A percentile compares a stretch with the other conserved stretches of the same genome.
phyloP scores from a whole-genome alignment of 179 eudicot species.

The Spergularia azorica region DNA sequence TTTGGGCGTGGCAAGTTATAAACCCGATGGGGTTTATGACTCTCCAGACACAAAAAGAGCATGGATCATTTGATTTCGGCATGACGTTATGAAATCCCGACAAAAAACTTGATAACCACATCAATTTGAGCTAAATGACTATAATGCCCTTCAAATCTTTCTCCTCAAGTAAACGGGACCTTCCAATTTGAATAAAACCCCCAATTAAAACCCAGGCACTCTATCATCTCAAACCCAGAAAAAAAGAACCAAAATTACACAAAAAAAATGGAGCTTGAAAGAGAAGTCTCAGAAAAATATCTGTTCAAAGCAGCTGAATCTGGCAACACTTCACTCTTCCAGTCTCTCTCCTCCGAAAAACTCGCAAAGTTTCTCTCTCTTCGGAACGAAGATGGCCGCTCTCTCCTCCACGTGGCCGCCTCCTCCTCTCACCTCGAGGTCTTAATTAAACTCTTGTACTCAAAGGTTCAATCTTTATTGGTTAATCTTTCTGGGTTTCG shows the following conservation, averaged over 20 bases:
- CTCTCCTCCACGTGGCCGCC: slow-evolving; percentile 89
- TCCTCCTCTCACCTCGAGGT: slow-evolving; percentile 65
- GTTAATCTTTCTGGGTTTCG: background rate
- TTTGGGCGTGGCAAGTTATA: too few species aligned
- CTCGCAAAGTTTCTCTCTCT: slow-evolving; percentile 57
- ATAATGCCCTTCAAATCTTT: background rate
- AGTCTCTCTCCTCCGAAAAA: slow-evolving; percentile 51
- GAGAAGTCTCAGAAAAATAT: slow-evolving; percentile 42
- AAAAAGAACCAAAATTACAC: background rate
- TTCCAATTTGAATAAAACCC: too few species aligned
- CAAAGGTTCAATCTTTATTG: too few species aligned
- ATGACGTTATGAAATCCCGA: too few species aligned
- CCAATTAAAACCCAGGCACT: background rate
- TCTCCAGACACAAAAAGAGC: too few species aligned
- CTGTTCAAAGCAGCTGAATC: slow-evolving; percentile 84
- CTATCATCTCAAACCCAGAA: too few species aligned
- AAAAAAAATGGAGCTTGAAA: slow-evolving; percentile 11
- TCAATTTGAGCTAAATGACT: background rate
- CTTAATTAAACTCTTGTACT: background rate
- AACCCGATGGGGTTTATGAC: too few species aligned
- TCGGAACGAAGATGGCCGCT: slow-evolving; percentile 86
- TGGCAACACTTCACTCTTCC: slow-evolving; percentile 59
- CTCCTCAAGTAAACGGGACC: slow-evolving; percentile 3
- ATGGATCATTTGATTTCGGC: too few species aligned
- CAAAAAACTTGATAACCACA: background rate